phyloP scores from a whole-genome alignment of 345 rosid species.

The Populus tremula region DNA sequence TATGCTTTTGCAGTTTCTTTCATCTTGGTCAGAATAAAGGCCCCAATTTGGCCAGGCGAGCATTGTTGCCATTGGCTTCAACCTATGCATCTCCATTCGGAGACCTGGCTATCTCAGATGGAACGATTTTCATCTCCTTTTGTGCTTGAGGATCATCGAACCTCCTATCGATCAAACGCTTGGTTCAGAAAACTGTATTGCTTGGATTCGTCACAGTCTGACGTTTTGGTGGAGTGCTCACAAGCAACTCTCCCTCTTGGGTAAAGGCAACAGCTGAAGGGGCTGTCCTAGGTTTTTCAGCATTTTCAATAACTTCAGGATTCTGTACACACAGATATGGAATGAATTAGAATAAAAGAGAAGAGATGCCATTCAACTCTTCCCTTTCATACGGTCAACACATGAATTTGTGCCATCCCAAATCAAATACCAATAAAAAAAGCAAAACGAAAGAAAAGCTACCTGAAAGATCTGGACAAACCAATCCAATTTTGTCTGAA shows the following conservation, averaged over 20 bases:
- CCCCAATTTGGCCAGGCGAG: constrained; percentile 36
- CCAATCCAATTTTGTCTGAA: constrained; percentile 46
- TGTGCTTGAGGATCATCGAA: constrained; percentile 19
- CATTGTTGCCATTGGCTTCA: constrained; percentile 34
- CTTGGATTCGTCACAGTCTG: constrained; percentile 41
- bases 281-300: constrained; percentile 37
- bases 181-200: constrained; percentile 37
- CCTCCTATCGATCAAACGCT: constrained; percentile 33
- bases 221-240: constrained; percentile 37
- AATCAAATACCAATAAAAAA: constrained; percentile 33
- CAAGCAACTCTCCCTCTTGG: constrained; percentile 32
- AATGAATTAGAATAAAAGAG: neutral
- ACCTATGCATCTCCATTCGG: constrained; percentile 26
- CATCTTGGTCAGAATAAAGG: constrained; percentile 33
- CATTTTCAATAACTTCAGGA: constrained; percentile 34
- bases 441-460: neutral
- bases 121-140: constrained; percentile 43
- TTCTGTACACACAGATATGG: constrained; percentile 11
- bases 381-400: constrained; percentile 95
- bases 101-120: constrained; percentile 31
- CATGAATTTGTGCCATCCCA: constrained; percentile 98
- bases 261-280: constrained; percentile 36
- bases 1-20: constrained; percentile 36
- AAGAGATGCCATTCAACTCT: constrained; percentile 8
- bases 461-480: constrained; percentile 78